Conservation (phyloP, 768 basidiomycete genomes). For the Lactifluus rugatus region DNA sequence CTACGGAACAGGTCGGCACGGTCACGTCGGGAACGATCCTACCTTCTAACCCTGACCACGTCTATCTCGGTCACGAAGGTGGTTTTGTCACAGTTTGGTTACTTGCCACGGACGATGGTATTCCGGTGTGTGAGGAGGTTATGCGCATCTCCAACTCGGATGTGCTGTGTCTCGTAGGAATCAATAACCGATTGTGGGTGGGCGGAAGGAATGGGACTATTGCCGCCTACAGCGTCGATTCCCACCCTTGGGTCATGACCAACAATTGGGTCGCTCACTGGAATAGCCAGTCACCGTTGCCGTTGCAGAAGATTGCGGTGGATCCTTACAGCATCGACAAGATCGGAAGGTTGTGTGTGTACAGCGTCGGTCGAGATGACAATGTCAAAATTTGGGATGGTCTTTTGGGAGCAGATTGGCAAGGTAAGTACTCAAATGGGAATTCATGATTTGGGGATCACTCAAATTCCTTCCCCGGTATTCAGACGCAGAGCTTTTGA, state of each 20-base stretch:
- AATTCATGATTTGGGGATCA: not conserved
- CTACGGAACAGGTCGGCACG: slow-evolving; percentile 65
- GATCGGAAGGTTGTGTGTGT: slow-evolving; percentile 56
- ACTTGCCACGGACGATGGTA: slow-evolving; percentile 41
- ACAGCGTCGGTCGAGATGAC: slow-evolving; percentile 69
- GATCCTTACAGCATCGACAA: slow-evolving; percentile 70
- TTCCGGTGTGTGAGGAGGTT: slow-evolving; percentile 60
- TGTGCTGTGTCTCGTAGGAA: slow-evolving; percentile 76
- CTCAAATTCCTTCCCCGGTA: not conserved
- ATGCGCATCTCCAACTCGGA: slow-evolving; percentile 75
- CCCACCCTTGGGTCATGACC: slow-evolving; percentile 74
- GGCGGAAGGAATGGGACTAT: slow-evolving; percentile 79
- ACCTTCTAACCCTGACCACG: slow-evolving; percentile 51
- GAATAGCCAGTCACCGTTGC: slow-evolving; percentile 29
- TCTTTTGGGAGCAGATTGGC: slow-evolving; percentile 71
- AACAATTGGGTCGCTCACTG: slow-evolving; percentile 84
- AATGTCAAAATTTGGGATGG: slow-evolving; percentile 83
- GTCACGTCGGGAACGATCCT: slow-evolving; percentile 75
- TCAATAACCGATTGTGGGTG: slow-evolving; percentile 78
- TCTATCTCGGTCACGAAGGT: slow-evolving; percentile 88
- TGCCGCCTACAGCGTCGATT: slow-evolving; percentile 64
- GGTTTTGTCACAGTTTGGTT: slow-evolving; percentile 84
- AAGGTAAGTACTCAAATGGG: slow-evolving; percentile 46
- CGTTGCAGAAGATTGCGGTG: slow-evolving; percentile 54
- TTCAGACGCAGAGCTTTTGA: slow-evolving; percentile 65